phyloP scores from a whole-genome alignment of 108 stramenopile genomes.

The Cyclotella baltica region DNA sequence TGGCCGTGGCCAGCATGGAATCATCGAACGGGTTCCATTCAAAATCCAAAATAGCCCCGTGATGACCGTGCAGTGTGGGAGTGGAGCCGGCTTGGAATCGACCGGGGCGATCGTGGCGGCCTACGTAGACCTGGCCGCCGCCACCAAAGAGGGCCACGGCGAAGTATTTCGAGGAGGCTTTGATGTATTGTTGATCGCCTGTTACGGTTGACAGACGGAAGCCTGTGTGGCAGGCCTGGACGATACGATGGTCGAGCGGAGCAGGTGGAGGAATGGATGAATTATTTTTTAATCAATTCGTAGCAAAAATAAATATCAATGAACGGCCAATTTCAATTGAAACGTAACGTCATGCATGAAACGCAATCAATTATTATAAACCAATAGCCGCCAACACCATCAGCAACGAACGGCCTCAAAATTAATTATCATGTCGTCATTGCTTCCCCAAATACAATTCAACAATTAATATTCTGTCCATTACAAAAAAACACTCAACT shows the following conservation, averaged over 20 bases:
- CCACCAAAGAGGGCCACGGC: conserved; percentile 94
- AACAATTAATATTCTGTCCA: background rate
- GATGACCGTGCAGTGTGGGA: conserved; percentile 93
- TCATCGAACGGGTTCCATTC: conserved; percentile 99
- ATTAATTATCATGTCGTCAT: background rate
- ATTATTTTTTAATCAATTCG: background rate
- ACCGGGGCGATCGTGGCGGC: conserved; percentile 88
- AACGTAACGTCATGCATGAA: background rate
- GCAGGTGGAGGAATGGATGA: background rate
- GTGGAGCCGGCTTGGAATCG: conserved; percentile 76
- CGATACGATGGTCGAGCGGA: conserved; percentile 1
- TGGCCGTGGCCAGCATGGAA: conserved; percentile 90
- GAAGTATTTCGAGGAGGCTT: conserved; percentile 98
- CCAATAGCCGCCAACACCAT: too few relatives aligned
- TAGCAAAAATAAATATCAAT: background rate
- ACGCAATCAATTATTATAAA: too few relatives aligned
- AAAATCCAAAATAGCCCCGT: conserved; percentile 92
- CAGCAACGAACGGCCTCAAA: too few relatives aligned
- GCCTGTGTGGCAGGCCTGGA: conserved; percentile 80
- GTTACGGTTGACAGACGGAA: conserved; percentile 93
- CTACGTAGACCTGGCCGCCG: conserved; percentile 93
- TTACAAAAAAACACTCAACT: too few relatives aligned
- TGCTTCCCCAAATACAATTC: background rate
- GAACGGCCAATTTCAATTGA: too few relatives aligned
- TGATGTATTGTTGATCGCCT: conserved; percentile 99